Evolutionary conservation across 192 early-diverging fungal genomes (phyloP), one percentile per base, ranked within the genome.

Genomic region (Entophlyctis luteolus): DNA sequence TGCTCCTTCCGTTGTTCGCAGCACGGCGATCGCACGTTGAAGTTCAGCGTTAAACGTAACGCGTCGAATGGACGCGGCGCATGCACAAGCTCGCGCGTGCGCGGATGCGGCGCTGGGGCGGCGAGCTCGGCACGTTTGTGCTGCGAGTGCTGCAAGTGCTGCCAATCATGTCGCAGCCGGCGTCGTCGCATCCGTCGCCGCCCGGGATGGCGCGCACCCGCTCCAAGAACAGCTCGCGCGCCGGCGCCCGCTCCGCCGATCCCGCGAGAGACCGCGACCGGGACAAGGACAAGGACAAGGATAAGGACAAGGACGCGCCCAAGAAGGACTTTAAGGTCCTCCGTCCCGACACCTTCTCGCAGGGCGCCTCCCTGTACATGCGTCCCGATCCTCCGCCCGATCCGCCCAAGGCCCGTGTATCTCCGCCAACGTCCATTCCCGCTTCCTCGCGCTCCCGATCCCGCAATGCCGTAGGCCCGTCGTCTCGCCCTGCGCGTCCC

Each of bases 261-360:
- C 27, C 25, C 27, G 8, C 4, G 31, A 55, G 23, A 29, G 32
- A 12, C 54, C 31, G 54, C 31, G 32, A 6, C 54, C 18, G 0
- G n/a, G 1, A 55, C 27, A 33, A 29, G 31, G 54, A 4, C 54
- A 20, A 16, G 22, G 49, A n/a, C 14, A 0, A n/a, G n/a, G n/a
- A n/a, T n/a, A n/a, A n/a, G n/a, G n/a, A n/a, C n/a, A n/a, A n/a
- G n/a, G 55, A n/a, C 0, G 34, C 34, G 5, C 23, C 31, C 6
- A 37, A 60, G 38, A 63, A 63, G 47, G 60, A 63, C 47, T 63
- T 63, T 48, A 63, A 63, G 29, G 60, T 63, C 12, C 29, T 63
- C 6, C 42, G 60, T 29, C 60, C 60, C 10, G 60, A 63, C 32
- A 31, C 60, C 12, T 63, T 63, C 47, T 63, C 60, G 47, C 60